Percentiles rank a stretch among this genome's conserved stretches.
These are phyloP conservation scores for Malassezia psittaci DNA, from an alignment of 1,284 basidiomycete species.

Conservation along the genomic window DNA sequence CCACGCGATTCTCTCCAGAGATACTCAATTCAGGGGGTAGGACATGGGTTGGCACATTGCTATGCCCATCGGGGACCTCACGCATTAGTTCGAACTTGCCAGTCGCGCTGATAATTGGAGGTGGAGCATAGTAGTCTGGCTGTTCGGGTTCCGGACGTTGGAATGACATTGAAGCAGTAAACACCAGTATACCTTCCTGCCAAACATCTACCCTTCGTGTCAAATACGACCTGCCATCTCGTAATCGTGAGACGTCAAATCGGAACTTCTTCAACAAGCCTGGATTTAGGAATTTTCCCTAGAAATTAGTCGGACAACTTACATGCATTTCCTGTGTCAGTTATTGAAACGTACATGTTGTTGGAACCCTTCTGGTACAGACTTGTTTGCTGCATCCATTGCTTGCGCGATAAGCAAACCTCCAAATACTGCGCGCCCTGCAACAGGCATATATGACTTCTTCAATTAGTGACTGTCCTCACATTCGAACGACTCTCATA, in stretches of 20 bases:
- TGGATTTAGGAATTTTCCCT: conserved; percentile 37
- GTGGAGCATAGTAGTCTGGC: conserved; percentile 33
- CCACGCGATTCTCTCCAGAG: conserved; percentile 30
- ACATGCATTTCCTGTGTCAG: conserved; percentile 11
- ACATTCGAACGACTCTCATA: conserved; percentile 4
- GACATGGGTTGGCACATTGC: conserved; percentile 17
- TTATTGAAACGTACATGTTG: conserved; percentile 21
- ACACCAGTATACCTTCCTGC: conserved; percentile 32
- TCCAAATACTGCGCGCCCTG: conserved; percentile 43
- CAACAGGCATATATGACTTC: conserved; percentile 32
- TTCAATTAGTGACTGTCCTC: conserved; percentile 3
- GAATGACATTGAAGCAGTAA: conserved; percentile 38
- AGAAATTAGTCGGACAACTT: background rate
- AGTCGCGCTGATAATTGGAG: conserved; percentile 22
- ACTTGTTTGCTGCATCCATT: conserved; percentile 30
- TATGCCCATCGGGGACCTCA: conserved; percentile 19
- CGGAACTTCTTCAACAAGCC: conserved; percentile 31
- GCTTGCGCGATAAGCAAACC: conserved; percentile 41
- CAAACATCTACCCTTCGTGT: conserved; percentile 36
- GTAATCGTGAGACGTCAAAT: conserved; percentile 34
- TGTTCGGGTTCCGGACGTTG: conserved; percentile 36
- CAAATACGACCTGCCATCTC: conserved; percentile 42
- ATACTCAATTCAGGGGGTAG: conserved; percentile 22
- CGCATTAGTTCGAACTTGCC: conserved; percentile 11
- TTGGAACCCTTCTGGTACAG: conserved; percentile 26